Evolutionary conservation across 805 yeast genomes (phyloP).

Genomic region (Ogataea methylovora): DNA sequence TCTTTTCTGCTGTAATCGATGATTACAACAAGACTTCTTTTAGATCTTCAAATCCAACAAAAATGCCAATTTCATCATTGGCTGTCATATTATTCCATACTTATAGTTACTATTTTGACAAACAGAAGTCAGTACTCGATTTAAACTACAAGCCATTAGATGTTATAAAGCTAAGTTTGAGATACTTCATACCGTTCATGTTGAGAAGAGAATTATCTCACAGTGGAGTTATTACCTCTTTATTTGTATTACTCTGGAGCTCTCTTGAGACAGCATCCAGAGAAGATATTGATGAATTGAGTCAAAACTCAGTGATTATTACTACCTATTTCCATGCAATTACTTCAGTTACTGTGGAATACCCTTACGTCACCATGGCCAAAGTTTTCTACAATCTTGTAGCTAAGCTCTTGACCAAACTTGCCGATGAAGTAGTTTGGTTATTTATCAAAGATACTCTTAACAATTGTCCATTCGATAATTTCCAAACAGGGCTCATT

Average conservation of each 20-base stretch:
- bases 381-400: too few species aligned
- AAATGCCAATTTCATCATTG: too few species aligned
- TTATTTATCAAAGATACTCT: conserved; percentile 59
- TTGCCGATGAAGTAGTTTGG: conserved; percentile 51
- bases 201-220: conserved; percentile 14
- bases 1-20: conserved; percentile 32
- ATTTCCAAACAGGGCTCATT: conserved; percentile 51
- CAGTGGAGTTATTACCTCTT: conserved; percentile 9
- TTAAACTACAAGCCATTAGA: too few species aligned
- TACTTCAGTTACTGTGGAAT: too few species aligned
- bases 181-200: conserved; percentile 32
- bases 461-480: conserved; percentile 55
- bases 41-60: conserved; percentile 12
- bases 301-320: too few species aligned
- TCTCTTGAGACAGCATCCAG: too few species aligned
- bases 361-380: too few species aligned
- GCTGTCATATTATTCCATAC: too few species aligned
- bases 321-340: too few species aligned
- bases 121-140: conserved; percentile 3
- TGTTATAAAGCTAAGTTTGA: conserved; percentile 10
- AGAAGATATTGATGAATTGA: too few species aligned
- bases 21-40: conserved; percentile 29
- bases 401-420: conserved; percentile 51
- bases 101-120: too few species aligned
- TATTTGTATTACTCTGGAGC: conserved; percentile 13